A percentile compares a stretch with the other conserved stretches of the same genome.
These are phyloP conservation scores for Triangularia verruculosa DNA, from an alignment of 2,329 filamentous ascomycete genomes.

Conservation along the genomic window DNA sequence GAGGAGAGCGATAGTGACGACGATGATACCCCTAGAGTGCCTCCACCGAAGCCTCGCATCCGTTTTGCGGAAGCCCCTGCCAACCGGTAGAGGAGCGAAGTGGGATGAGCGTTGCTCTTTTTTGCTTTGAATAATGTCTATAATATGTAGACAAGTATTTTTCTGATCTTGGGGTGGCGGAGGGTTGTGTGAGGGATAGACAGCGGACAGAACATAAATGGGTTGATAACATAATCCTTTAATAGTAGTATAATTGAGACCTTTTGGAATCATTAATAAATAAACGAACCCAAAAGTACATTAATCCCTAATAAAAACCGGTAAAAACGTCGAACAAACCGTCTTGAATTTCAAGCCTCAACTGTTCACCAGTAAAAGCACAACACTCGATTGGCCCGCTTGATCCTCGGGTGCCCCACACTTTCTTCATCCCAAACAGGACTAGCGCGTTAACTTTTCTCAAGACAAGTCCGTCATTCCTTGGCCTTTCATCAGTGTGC, in stretches of 20 bases:
- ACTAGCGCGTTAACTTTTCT: background rate
- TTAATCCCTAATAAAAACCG: too few relatives aligned
- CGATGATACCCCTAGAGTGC: slow-evolving; percentile 54
- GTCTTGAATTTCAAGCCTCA: background rate
- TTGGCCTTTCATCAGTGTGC: background rate
- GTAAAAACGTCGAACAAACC: background rate
- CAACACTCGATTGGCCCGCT: slow-evolving; percentile 7
- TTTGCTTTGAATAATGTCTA: background rate
- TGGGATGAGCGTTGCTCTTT: background rate
- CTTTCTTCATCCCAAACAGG: background rate
- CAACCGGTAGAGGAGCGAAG: slow-evolving; percentile 9
- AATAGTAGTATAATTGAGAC: background rate
- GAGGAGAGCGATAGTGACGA: slow-evolving; percentile 50
- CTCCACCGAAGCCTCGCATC: slow-evolving; percentile 53
- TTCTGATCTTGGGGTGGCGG: background rate
- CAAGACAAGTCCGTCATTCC: slow-evolving; percentile 3
- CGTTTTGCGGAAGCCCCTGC: slow-evolving; percentile 54
- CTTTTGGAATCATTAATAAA: too few relatives aligned
- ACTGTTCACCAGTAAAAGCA: background rate
- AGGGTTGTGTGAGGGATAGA: background rate
- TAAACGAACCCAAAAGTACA: too few relatives aligned
- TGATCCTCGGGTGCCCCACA: background rate
- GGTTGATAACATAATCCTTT: background rate
- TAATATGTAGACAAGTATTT: background rate
- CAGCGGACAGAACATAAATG: background rate